Evolutionary conservation across 2,329 filamentous ascomycete species (phyloP).

Genomic region (Colletotrichum sp.): DNA sequence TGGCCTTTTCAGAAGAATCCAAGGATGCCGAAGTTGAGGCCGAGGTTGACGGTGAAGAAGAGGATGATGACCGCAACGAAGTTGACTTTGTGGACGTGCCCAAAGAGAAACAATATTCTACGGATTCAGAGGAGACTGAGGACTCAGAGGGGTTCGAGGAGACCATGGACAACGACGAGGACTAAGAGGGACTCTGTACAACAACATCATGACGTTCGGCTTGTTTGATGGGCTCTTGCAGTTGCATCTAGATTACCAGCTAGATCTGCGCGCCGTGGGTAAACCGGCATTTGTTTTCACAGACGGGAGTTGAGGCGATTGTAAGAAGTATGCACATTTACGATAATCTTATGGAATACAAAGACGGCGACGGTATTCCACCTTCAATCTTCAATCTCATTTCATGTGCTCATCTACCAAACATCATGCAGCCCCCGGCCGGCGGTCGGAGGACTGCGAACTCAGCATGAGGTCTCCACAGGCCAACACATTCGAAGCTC

Average conservation of each 20-base stretch:
- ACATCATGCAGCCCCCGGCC: not conserved
- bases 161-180: conserved; percentile 14
- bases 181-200: not conserved
- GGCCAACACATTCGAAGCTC: conserved; percentile 6
- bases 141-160: conserved; percentile 19
- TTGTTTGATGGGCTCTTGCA: not conserved
- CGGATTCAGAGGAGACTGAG: not conserved
- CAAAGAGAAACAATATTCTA: not conserved
- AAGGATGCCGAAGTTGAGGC: conserved; percentile 7
- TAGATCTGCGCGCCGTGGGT: not conserved
- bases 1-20: conserved; percentile 66
- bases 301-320: not conserved
- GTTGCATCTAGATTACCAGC: not conserved
- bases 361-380: not conserved
- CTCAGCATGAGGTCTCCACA: not conserved
- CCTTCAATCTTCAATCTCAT: not conserved
- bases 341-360: not conserved
- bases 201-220: not conserved
- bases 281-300: not conserved
- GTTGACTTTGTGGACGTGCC: conserved; percentile 8
- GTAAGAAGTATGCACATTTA: not conserved
- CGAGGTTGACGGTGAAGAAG: not conserved
- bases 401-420: not conserved
- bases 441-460: not conserved
- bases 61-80: not conserved